phyloP scores from a whole-genome alignment of 176 grass and related monocot species.

The Eremochloa ophiuroides region DNA sequence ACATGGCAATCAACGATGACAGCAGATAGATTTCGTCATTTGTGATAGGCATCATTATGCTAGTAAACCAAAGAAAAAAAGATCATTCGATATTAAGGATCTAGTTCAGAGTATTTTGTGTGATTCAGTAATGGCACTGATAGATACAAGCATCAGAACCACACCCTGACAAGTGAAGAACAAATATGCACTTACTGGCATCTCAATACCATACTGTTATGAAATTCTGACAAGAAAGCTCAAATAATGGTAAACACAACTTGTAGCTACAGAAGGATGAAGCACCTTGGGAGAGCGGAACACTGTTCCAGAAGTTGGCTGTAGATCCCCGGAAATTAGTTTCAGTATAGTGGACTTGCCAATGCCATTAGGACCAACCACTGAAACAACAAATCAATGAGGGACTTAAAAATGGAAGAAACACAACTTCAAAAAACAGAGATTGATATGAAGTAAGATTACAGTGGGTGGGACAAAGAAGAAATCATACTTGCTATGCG shows the following conservation, averaged over 20 bases:
- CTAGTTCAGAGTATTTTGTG: background rate
- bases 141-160: conserved; percentile 3
- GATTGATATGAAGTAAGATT: background rate
- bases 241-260: background rate
- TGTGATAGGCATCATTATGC: background rate
- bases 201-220: background rate
- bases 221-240: background rate
- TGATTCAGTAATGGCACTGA: background rate
- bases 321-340: conserved; percentile 92
- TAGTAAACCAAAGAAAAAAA: background rate
- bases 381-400: conserved; percentile 45
- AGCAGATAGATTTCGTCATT: background rate
- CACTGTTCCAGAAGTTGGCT: conserved; percentile 95
- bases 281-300: conserved; percentile 87
- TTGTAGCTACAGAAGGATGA: conserved; percentile 6
- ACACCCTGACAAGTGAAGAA: background rate
- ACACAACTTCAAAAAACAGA: background rate
- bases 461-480: background rate
- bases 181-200: background rate
- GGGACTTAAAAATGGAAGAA: background rate
- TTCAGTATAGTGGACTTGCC: conserved; percentile 98
- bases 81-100: background rate
- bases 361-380: conserved; percentile 99
- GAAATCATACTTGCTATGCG: conserved; percentile 85
- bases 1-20: background rate